Base-by-base conservation (phyloP, 495 filamentous ascomycete genomes). In the Tirmania nivea region DNA sequence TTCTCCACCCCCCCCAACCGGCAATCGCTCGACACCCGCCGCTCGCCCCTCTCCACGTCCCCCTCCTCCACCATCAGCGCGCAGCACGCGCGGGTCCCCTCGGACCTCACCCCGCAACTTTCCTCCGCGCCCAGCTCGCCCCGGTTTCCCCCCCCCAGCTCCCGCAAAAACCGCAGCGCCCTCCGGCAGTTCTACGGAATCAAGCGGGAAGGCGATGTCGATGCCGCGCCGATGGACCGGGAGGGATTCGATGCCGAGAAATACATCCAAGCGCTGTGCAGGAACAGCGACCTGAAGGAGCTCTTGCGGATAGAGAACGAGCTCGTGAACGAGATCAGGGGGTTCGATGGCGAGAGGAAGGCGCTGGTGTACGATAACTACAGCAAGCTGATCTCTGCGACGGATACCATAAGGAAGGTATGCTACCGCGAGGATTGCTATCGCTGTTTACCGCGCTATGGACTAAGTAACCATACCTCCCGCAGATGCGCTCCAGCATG, bases 331-430 rank as follows among this genome's bases (percentile, higher is more conserved):
- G 90, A 96, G 65, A 90, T 94, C 36, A 73, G 86, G 20, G 84
- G 83, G 1, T 73, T 96, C 16, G 90, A 96, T 62, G 88, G 89
- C 19, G 90, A 97, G 70, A 79, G 85, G 61, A 97, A 97, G 67
- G 87, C 90, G 20, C 71, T 97, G 42, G 90, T 97, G 5, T 97
- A 97, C 65, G 90, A 97, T 66, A 97, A 97, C 65, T 97, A 95
- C 67, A 84, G 78, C 57, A 96, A 95, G 70, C 69, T 97, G 61
- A 95, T 97, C 57, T 76, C 78, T 16, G 90, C 90, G 14, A 95
- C 92, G 12, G 87, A 94, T 65, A 96, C 89, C 11, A 97, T 97
- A 63, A 75, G 84, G 21, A 81, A 79, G 64, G 77, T 71, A 70
- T 0, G 72, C 58, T 36, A 42, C 35, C 42, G 16, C 20, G 10